Evolutionary conservation across 2,329 filamentous ascomycete species (phyloP).

Genomic region (Cyanodermella asteris): DNA sequence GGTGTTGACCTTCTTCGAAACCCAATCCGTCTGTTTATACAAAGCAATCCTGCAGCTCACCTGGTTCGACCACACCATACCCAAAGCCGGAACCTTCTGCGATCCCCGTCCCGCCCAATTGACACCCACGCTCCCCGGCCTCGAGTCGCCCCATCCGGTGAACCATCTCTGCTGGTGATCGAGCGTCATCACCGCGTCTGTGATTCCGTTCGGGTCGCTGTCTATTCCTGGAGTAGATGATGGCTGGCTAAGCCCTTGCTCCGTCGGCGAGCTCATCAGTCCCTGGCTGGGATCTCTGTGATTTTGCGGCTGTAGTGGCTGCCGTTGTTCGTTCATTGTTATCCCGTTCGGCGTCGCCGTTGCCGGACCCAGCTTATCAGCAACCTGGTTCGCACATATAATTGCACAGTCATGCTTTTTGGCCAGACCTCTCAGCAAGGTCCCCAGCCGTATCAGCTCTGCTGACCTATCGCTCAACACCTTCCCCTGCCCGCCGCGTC

Average conservation of each 20-base stretch:
- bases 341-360: conserved; percentile 2
- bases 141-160: conserved; percentile 64
- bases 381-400: conserved; percentile 87
- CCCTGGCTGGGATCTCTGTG: too few species aligned
- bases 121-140: conserved; percentile 9
- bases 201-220: too few species aligned
- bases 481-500: conserved; percentile 15
- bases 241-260: too few species aligned
- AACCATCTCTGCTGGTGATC: conserved; percentile 90
- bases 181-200: conserved; percentile 45
- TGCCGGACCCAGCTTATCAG: conserved; percentile 48
- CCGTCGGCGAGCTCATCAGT: too few species aligned
- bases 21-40: conserved; percentile 41
- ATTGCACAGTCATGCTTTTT: conserved; percentile 54
- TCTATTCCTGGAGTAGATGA: too few species aligned
- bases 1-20: conserved; percentile 4
- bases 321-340: too few species aligned
- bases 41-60: conserved; percentile 64
- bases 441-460: conserved; percentile 55
- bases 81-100: conserved; percentile 68
- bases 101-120: conserved; percentile 6
- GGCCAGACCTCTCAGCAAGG: conserved; percentile 55
- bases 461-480: conserved; percentile 53
- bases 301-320: too few species aligned
- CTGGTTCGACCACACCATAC: conserved; percentile 80